These are phyloP conservation scores for Gymnopus androsaceus DNA, from an alignment of 1,284 basidiomycete genomes.

Conservation along the genomic window DNA sequence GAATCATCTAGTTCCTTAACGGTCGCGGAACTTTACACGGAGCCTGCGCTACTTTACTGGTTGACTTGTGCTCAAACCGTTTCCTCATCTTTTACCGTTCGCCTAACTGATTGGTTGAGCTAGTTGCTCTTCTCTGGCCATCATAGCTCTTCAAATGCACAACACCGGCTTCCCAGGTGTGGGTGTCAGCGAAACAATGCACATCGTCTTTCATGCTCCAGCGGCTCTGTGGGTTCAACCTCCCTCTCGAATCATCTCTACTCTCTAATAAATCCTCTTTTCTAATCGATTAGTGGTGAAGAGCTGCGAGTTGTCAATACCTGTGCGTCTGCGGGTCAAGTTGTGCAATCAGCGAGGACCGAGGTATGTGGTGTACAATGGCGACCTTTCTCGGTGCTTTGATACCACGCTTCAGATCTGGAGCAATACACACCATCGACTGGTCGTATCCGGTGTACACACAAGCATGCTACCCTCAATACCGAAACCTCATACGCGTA, in stretches of 20 bases:
- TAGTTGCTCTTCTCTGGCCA: conserved; percentile 9
- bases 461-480: conserved; percentile 52
- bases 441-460: conserved; percentile 56
- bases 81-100: not conserved
- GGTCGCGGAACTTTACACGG: conserved; percentile 23
- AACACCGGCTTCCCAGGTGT: not conserved
- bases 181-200: conserved; percentile 1
- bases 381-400: not conserved
- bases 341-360: conserved; percentile 6
- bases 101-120: not conserved
- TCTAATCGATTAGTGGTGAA: not conserved
- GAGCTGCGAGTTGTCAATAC: conserved; percentile 6
- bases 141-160: conserved; percentile 7
- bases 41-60: conserved; percentile 18
- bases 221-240: conserved; percentile 1
- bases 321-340: not conserved
- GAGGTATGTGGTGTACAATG: not conserved
- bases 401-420: conserved; percentile 43
- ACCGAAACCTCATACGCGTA: conserved; percentile 23
- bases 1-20: conserved; percentile 19
- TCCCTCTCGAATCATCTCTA: not conserved
- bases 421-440: conserved; percentile 51
- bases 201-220: conserved; percentile 7
- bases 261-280: not conserved
- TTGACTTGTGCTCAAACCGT: conserved; percentile 1